Percentiles rank a stretch among this genome's conserved stretches.
Evolutionary conservation across 2,329 filamentous ascomycete species (phyloP).

Genomic region (Aspergillus eucalypticola): DNA sequence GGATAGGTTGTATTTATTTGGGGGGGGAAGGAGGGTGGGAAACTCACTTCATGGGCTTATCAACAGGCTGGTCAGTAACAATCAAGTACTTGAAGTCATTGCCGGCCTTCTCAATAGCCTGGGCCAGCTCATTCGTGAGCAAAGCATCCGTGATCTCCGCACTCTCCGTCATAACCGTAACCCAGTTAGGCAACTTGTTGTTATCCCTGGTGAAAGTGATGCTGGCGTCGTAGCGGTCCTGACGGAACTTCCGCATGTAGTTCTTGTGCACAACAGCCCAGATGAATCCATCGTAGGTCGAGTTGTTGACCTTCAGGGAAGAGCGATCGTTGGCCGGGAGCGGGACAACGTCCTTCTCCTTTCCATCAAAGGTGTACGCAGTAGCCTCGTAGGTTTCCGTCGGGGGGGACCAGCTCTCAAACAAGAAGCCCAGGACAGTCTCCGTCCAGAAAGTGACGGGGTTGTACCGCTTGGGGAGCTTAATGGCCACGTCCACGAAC

Average conservation of each 20-base stretch:
- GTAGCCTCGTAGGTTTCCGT: constrained; percentile 73
- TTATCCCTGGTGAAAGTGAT: constrained; percentile 92
- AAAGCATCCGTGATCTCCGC: constrained; percentile 88
- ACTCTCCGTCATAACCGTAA: constrained; percentile 94
- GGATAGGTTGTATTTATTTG: too few relatives aligned
- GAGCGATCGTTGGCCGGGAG: constrained; percentile 63
- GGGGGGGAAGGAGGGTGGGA: not conserved
- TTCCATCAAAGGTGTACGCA: constrained; percentile 88
- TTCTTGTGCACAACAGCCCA: constrained; percentile 96
- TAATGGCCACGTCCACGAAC: constrained; percentile 82
- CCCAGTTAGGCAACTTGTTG: constrained; percentile 83
- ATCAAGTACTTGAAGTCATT: constrained; percentile 84
- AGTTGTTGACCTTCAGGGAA: constrained; percentile 53
- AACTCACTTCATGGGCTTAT: constrained; percentile 79
- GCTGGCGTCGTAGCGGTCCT: constrained; percentile 91
- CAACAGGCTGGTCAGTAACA: constrained; percentile 82
- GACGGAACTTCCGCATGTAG: constrained; percentile 82
- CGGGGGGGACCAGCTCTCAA: constrained; percentile 71
- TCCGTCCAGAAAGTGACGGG: constrained; percentile 70
- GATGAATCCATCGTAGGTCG: constrained; percentile 83
- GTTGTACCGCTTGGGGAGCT: constrained; percentile 83
- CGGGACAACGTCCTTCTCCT: constrained; percentile 76
- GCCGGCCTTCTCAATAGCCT: constrained; percentile 75
- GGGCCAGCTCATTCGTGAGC: constrained; percentile 82
- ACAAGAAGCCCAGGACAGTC: constrained; percentile 69